Percentiles rank a stretch among this genome's conserved stretches.
Evolutionary conservation across 2,329 filamentous ascomycete species (phyloP).

Genomic region (Plenodomus lindquistii): DNA sequence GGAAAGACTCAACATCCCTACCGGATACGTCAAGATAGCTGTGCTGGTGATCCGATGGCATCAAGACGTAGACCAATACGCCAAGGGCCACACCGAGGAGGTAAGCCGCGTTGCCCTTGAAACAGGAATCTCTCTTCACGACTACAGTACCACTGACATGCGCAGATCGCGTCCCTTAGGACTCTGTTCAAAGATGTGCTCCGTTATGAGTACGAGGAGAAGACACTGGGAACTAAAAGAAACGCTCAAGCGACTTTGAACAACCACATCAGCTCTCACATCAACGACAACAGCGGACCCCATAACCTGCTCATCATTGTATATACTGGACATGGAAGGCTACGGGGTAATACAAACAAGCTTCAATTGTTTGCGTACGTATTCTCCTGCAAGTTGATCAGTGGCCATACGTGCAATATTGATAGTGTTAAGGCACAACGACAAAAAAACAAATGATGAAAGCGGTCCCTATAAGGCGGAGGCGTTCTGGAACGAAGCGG

Average conservation of each 20-base stretch:
- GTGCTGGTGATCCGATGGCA: constrained; percentile 34
- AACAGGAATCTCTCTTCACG: too few species aligned
- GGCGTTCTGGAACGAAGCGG: constrained; percentile 25
- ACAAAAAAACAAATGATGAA: background rate
- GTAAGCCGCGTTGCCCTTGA: background rate
- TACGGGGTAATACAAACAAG: background rate
- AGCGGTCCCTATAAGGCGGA: constrained; percentile 1
- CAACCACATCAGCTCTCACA: constrained; percentile 13
- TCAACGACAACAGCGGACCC: constrained; percentile 24
- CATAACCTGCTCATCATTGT: constrained; percentile 37
- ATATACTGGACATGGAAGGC: constrained; percentile 38
- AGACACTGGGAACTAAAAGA: background rate
- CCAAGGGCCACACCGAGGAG: constrained; percentile 6
- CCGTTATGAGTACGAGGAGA: constrained; percentile 5
- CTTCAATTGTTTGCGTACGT: constrained; percentile 1
- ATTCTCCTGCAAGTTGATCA: too few species aligned
- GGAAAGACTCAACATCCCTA: constrained; percentile 20
- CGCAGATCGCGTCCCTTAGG: constrained; percentile 7
- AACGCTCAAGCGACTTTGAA: background rate
- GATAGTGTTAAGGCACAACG: background rate
- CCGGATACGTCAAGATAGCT: constrained; percentile 28
- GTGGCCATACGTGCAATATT: too few species aligned
- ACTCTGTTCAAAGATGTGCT: constrained; percentile 7
- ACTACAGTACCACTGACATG: too few species aligned
- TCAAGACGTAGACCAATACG: constrained; percentile 20